These are phyloP conservation scores for Parietaria judaica DNA, from an alignment of 306 rosid genomes.

Conservation along the genomic window DNA sequence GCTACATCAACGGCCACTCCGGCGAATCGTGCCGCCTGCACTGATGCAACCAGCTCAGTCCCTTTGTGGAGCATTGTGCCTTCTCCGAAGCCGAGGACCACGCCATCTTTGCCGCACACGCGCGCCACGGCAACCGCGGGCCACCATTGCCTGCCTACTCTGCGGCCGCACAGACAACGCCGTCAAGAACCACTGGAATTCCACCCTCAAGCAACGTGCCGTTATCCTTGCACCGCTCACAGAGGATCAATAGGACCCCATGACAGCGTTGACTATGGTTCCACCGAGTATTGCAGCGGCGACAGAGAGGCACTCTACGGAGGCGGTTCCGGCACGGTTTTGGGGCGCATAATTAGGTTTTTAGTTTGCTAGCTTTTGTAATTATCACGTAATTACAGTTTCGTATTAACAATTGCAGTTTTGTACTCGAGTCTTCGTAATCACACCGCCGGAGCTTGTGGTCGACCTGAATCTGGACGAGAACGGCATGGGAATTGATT, in stretches of 20 bases:
- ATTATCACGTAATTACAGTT: too few relatives aligned
- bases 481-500: too few relatives aligned
- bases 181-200: conserved; percentile 95
- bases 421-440: too few relatives aligned
- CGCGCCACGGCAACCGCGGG: conserved; percentile 84
- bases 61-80: conserved; percentile 74
- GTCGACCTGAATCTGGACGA: too few relatives aligned
- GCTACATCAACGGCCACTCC: conserved; percentile 71
- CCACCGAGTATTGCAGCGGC: conserved; percentile 14
- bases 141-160: conserved; percentile 80
- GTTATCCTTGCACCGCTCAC: not conserved
- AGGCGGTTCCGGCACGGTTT: conserved; percentile 50
- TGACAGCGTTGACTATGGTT: conserved; percentile 85
- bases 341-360: conserved; percentile 36
- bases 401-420: too few relatives aligned
- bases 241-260: conserved; percentile 53
- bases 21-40: conserved; percentile 88
- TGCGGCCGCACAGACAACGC: conserved; percentile 98
- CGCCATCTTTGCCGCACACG: conserved; percentile 65
- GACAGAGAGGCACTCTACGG: conserved; percentile 18
- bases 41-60: conserved; percentile 95
- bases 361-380: too few relatives aligned
- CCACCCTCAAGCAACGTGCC: conserved; percentile 68
- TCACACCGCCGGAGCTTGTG: too few relatives aligned
- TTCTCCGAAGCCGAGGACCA: conserved; percentile 74